Evolutionary conservation across 192 early-diverging fungal species (phyloP).

Genomic region (Jimgerdemannia lactiflua): DNA sequence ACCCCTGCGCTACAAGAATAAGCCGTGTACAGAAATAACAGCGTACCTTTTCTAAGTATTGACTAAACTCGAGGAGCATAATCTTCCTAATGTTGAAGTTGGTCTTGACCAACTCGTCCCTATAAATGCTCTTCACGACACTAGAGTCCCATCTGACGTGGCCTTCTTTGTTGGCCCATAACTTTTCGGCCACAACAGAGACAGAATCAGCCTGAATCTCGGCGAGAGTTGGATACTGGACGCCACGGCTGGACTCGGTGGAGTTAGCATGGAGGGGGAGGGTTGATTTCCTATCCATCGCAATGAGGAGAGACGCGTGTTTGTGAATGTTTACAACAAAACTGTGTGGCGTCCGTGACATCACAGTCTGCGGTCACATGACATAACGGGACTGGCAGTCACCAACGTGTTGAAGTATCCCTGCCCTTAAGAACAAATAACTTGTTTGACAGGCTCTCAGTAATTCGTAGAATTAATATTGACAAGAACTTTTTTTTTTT

Average conservation of each 20-base stretch:
- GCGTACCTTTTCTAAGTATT: slow-evolving; percentile 73
- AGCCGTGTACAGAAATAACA: background rate
- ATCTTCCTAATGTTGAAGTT: slow-evolving; percentile 56
- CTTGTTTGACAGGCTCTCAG: no score
- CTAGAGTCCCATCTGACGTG: slow-evolving; percentile 43
- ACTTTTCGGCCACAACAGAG: slow-evolving; percentile 34
- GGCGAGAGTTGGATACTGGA: slow-evolving; percentile 42
- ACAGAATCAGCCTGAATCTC: slow-evolving; percentile 55
- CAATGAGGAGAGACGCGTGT: background rate
- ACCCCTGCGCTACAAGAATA: slow-evolving; percentile 10
- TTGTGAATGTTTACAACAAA: background rate
- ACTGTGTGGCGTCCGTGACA: slow-evolving; percentile 6
- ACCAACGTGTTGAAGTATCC: no score
- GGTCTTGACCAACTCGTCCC: slow-evolving; percentile 48
- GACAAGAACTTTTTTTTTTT: no score
- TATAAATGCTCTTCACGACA: slow-evolving; percentile 61
- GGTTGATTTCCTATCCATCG: slow-evolving; percentile 34
- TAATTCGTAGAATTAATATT: no score
- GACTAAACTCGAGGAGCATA: slow-evolving; percentile 70
- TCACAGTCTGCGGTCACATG: background rate
- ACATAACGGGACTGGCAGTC: background rate
- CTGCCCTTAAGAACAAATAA: no score
- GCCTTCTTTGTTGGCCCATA: slow-evolving; percentile 23
- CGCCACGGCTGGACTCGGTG: slow-evolving; percentile 25
- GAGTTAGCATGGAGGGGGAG: slow-evolving; percentile 40